Percentiles rank a stretch among this genome's conserved stretches.
Conservation (phyloP, 2,329 filamentous ascomycete species). For the Cladorrhinum sp. region DNA sequence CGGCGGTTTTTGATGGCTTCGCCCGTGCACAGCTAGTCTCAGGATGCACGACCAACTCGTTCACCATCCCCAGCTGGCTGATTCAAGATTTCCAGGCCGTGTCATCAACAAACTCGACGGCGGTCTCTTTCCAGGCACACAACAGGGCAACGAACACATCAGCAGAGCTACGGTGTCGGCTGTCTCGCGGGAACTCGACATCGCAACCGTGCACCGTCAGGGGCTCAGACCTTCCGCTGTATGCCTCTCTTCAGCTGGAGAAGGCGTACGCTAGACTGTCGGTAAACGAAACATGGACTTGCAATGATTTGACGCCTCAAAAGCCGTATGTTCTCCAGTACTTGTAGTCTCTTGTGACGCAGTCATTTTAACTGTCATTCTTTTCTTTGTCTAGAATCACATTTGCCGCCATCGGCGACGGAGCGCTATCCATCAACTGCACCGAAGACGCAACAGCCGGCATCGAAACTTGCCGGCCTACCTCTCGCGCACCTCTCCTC, state of each 20-base stretch:
- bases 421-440: slow-evolving; percentile 14
- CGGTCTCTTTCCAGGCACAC: slow-evolving; percentile 12
- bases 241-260: slow-evolving; percentile 9
- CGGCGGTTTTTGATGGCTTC: not conserved
- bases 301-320: slow-evolving; percentile 21
- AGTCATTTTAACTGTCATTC: not conserved
- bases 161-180: slow-evolving; percentile 13
- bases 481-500: slow-evolving; percentile 16
- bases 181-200: not conserved
- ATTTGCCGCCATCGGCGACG: slow-evolving; percentile 25
- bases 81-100: slow-evolving; percentile 19
- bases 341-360: not conserved
- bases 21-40: slow-evolving; percentile 1
- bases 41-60: slow-evolving; percentile 27
- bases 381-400: slow-evolving; percentile 14
- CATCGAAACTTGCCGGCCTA: slow-evolving; percentile 4
- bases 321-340: slow-evolving; percentile 14
- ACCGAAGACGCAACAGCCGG: slow-evolving; percentile 3
- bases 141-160: slow-evolving; percentile 28
- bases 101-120: slow-evolving; percentile 7
- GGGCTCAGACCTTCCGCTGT: not conserved
- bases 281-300: slow-evolving; percentile 27
- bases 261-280: slow-evolving; percentile 12
- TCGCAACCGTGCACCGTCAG: slow-evolving; percentile 11
- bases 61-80: slow-evolving; percentile 28